Base-by-base conservation (phyloP, 208 protist species). In the Acanthamoeba pearcei region DNA sequence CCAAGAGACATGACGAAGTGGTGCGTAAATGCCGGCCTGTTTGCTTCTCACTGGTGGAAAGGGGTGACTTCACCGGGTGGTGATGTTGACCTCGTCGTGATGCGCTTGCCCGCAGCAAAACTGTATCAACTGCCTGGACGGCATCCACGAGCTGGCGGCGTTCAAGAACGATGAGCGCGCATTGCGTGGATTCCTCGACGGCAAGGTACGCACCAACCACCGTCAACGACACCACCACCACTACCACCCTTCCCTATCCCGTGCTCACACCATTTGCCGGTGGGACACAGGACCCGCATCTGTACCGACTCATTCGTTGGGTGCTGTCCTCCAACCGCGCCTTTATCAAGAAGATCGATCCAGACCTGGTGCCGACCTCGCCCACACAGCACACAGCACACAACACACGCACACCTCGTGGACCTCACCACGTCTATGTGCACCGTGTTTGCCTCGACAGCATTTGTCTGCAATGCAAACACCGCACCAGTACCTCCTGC, bases 401-500 rank as follows among this genome's bases (percentile, higher is more conserved):
- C 19, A 1, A 5, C n/a, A 17, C 38, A 35, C 22, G 8, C 38
- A 53, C 55, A n/a, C 53, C 29, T 49, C 32, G 12, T 49, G 46
- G 46, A 5, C 46, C 46, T 49, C 2, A 49, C 46, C 46, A 49
- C 9, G 46, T 49, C 46, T n/a, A 97, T 68, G 49, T 10, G 55
- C 55, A 4, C 55, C 17, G 55, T 49, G 19, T 35, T 46, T 8
- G 17, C 0, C 19, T 53, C 3, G 49, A 1, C n/a, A 96, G 76
- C 88, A 95, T 9, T 29, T 97, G 42, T 35, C 78, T 8, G 13
- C 60, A 22, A 97, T 97, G 95, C 51, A 64, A 49, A 97, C 96
- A 24, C 53, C 76, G 3, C 95, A 97, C 64, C 96, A 97, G 91
- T 97, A 95, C 68, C 49, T 97, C 5, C 72, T 97, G n/a, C 17